A percentile compares a stretch with the other conserved stretches of the same genome.
These are phyloP conservation scores for Saccharomyces hybrid DNA, from an alignment of 1,139 yeast species.

Conservation along the genomic window DNA sequence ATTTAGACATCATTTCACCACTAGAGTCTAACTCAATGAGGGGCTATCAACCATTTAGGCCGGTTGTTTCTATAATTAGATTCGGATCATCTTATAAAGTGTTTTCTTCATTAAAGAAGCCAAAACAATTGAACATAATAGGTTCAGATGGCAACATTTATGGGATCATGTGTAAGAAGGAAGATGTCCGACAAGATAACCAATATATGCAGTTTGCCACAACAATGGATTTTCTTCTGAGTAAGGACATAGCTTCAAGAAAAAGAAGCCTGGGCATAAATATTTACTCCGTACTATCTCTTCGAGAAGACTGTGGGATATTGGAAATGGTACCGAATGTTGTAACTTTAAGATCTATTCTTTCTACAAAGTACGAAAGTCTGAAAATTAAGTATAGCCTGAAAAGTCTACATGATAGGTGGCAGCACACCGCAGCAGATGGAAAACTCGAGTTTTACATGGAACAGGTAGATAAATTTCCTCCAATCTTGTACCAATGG, in stretches of 20 bases:
- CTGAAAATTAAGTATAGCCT: conserved; percentile 30
- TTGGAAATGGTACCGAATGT: conserved; percentile 91
- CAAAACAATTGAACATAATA: conserved; percentile 63
- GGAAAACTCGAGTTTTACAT: conserved; percentile 28
- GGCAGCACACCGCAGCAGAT: conserved; percentile 24
- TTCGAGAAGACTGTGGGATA: conserved; percentile 80
- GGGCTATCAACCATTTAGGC: conserved; percentile 48
- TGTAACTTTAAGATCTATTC: conserved; percentile 65
- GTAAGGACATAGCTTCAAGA: conserved; percentile 61
- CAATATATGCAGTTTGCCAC: conserved; percentile 89
- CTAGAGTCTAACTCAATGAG: conserved; percentile 38
- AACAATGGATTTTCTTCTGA: conserved; percentile 68
- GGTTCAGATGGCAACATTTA: conserved; percentile 74
- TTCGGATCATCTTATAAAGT: conserved; percentile 40
- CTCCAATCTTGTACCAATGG: conserved; percentile 83
- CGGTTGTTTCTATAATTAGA: conserved; percentile 50
- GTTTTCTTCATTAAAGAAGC: conserved; percentile 78
- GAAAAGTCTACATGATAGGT: conserved; percentile 23
- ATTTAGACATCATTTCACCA: conserved; percentile 63
- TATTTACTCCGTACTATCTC: conserved; percentile 83
- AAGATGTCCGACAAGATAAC: conserved; percentile 93
- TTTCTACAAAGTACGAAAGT: conserved; percentile 40
- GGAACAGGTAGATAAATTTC: conserved; percentile 37
- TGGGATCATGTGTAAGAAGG: conserved; percentile 75
- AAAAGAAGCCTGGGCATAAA: conserved; percentile 63